phyloP scores from a whole-genome alignment of 192 early-diverging fungal species.

The Coemansia sp. region DNA sequence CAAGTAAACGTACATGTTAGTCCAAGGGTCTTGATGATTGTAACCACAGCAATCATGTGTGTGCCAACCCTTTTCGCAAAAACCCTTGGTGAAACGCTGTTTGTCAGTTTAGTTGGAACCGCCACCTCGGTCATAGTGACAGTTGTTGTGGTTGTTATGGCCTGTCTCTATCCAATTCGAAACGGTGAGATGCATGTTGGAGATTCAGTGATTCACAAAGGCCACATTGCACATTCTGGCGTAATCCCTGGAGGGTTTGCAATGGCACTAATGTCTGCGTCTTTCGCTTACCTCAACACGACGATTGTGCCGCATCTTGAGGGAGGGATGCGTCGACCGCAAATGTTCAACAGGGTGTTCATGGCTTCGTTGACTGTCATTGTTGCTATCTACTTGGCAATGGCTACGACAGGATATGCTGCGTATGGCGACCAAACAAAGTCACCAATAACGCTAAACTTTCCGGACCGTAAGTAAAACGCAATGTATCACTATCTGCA shows the following conservation, averaged over 20 bases:
- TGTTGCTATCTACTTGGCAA: conserved; percentile 64
- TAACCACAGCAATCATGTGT: conserved; percentile 56
- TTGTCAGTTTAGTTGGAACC: conserved; percentile 65
- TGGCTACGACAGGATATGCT: conserved; percentile 67
- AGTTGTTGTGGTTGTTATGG: conserved; percentile 57
- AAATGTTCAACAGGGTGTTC: conserved; percentile 62
- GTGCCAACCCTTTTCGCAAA: conserved; percentile 66
- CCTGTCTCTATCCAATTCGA: conserved; percentile 38
- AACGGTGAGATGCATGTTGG: conserved; percentile 33
- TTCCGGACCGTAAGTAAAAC: conserved; percentile 56
- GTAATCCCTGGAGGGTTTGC: conserved; percentile 56
- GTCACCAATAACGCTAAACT: conserved; percentile 66
- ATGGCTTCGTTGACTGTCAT: conserved; percentile 58
- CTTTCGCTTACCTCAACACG: conserved; percentile 71
- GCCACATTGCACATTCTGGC: conserved; percentile 17
- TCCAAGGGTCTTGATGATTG: conserved; percentile 42
- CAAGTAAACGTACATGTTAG: conserved; percentile 36
- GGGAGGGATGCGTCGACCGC: conserved; percentile 65
- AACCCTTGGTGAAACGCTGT: conserved; percentile 70
- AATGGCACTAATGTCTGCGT: conserved; percentile 62
- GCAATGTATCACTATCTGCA: background rate
- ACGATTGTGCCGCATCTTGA: conserved; percentile 78
- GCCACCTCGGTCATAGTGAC: conserved; percentile 64
- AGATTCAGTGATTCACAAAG: conserved; percentile 13
- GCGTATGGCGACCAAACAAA: conserved; percentile 63